phyloP scores from a whole-genome alignment of 495 filamentous ascomycete genomes.

The Oidiodendron maius region DNA sequence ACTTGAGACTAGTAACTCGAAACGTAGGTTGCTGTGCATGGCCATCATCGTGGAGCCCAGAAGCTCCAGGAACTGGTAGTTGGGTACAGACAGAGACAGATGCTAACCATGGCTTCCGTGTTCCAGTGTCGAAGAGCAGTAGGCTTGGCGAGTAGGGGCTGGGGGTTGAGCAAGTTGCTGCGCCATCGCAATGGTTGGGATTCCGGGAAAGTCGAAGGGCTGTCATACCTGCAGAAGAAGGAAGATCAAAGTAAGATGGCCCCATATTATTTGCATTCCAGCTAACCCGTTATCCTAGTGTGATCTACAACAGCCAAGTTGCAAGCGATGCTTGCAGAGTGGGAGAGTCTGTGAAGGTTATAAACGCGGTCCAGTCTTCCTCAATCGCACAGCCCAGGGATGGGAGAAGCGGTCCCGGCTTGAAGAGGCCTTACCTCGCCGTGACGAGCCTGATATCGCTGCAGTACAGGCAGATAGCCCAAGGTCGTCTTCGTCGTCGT shows the following conservation, averaged over 20 bases:
- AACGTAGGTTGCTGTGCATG: too few relatives aligned
- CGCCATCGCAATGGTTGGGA: slow-evolving; percentile 5
- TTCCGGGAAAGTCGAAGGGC: slow-evolving; percentile 2
- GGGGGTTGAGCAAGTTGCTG: too few relatives aligned
- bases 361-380: slow-evolving; percentile 1
- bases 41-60: too few relatives aligned
- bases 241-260: slow-evolving; percentile 1
- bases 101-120: too few relatives aligned
- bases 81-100: too few relatives aligned
- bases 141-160: too few relatives aligned
- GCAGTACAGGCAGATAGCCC: too few relatives aligned
- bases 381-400: not conserved
- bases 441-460: not conserved
- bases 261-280: not conserved
- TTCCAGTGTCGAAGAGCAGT: too few relatives aligned
- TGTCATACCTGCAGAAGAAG: slow-evolving; percentile 1
- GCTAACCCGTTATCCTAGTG: slow-evolving; percentile 1
- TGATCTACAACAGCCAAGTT: not conserved
- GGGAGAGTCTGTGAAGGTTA: slow-evolving; percentile 1
- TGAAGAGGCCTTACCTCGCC: not conserved
- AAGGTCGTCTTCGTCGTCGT: too few relatives aligned
- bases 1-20: too few relatives aligned
- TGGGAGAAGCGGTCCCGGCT: not conserved
- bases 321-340: not conserved
- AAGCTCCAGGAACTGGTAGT: too few relatives aligned